phyloP scores from a whole-genome alignment of 208 protist genomes.

The Leishmania tropica region DNA sequence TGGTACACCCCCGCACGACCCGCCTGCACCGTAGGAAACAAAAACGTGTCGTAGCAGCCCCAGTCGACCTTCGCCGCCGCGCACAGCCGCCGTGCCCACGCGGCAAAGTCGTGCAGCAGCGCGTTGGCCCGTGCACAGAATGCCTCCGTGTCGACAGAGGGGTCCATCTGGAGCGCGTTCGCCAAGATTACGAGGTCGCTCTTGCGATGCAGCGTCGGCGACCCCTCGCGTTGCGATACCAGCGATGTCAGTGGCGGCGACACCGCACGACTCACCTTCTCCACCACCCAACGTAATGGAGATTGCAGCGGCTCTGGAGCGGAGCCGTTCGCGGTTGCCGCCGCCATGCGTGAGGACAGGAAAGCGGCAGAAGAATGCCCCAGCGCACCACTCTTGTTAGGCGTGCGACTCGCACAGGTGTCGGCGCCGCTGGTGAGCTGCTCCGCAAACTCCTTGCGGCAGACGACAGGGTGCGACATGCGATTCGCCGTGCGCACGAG shows the following conservation, averaged over 20 bases:
- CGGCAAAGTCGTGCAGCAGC: conserved; percentile 50
- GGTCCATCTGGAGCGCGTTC: conserved; percentile 49
- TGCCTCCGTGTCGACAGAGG: conserved; percentile 37
- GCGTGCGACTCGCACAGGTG: too few species aligned
- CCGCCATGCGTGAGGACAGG: background rate
- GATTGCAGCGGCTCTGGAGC: background rate
- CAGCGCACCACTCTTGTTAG: background rate
- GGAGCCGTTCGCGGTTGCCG: background rate
- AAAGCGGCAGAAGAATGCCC: background rate
- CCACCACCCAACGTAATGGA: background rate
- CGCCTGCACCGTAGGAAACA: conserved; percentile 85
- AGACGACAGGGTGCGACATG: conserved; percentile 58
- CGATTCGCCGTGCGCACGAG: conserved; percentile 44
- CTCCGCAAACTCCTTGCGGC: conserved; percentile 29
- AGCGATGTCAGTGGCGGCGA: background rate
- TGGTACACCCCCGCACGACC: conserved; percentile 63
- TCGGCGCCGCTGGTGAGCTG: conserved; percentile 2
- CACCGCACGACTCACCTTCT: background rate
- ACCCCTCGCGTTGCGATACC: conserved; percentile 6
- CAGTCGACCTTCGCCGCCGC: conserved; percentile 22
- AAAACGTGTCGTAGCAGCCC: conserved; percentile 53
- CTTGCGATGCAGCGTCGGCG: conserved; percentile 45
- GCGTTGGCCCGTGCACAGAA: conserved; percentile 30
- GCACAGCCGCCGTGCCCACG: conserved; percentile 26
- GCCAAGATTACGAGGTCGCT: conserved; percentile 70